phyloP scores from a whole-genome alignment of 345 rosid species.

The Crucihimalaya himalaica region DNA sequence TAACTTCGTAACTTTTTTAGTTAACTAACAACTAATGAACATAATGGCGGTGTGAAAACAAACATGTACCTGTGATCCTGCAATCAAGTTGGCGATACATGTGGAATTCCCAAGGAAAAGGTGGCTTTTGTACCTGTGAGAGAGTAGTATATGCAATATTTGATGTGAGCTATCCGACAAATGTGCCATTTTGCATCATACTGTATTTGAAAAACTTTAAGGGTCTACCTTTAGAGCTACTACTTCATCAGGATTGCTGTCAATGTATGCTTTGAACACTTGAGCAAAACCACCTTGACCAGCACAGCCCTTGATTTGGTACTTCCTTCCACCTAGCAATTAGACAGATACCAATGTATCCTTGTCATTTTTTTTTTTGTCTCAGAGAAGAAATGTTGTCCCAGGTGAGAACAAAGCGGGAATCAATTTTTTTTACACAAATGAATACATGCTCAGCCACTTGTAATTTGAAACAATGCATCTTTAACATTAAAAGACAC shows the following conservation, averaged over 20 bases:
- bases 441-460: slow-evolving; percentile 5
- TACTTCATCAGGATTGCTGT: slow-evolving; percentile 71
- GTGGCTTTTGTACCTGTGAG: slow-evolving; percentile 85
- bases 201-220: neutral
- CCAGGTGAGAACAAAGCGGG: neutral
- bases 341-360: slow-evolving; percentile 17
- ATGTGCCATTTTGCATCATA: slow-evolving; percentile 8
- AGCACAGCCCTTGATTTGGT: slow-evolving; percentile 96
- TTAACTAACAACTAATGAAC: neutral
- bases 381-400: slow-evolving; percentile 17
- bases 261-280: slow-evolving; percentile 75
- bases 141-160: slow-evolving; percentile 5
- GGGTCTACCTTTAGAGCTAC: slow-evolving; percentile 83
- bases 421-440: neutral
- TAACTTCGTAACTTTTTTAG: neutral
- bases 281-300: slow-evolving; percentile 93
- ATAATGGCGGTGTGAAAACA: neutral
- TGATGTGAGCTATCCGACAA: slow-evolving; percentile 13
- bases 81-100: no score
- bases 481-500: neutral
- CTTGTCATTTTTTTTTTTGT: neutral
- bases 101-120: no score
- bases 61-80: no score
- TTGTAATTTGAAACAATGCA: slow-evolving; percentile 7
- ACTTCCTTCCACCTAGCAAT: slow-evolving; percentile 75